Percentiles rank a stretch among this genome's conserved stretches.
These are phyloP conservation scores for Rubus idaeus DNA, from an alignment of 306 rosid species.

Conservation along the genomic window DNA sequence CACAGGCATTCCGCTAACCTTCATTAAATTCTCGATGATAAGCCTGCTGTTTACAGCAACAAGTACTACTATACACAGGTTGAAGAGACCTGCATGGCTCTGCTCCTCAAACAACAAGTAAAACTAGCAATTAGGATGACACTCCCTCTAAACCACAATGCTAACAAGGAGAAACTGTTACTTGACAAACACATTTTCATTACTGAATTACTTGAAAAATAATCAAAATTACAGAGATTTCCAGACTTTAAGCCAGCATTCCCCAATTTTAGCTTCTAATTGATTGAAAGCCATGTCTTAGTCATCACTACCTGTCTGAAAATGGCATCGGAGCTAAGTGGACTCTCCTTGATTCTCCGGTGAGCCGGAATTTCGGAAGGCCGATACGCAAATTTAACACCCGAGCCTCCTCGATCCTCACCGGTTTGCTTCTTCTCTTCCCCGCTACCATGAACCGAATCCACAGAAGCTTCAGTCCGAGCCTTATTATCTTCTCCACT, in stretches of 20 bases:
- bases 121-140: neutral
- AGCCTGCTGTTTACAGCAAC: slow-evolving; percentile 95
- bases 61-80: slow-evolving; percentile 94
- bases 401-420: slow-evolving; percentile 28
- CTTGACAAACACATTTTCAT: neutral
- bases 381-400: slow-evolving; percentile 48
- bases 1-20: slow-evolving; percentile 47
- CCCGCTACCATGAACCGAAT: slow-evolving; percentile 9
- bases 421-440: slow-evolving; percentile 19
- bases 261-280: neutral
- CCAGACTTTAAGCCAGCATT: neutral
- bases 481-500: slow-evolving; percentile 21
- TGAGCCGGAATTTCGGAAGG: slow-evolving; percentile 78
- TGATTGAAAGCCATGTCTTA: neutral
- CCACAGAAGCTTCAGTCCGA: slow-evolving; percentile 21
- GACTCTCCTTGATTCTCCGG: slow-evolving; percentile 72
- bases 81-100: slow-evolving; percentile 98
- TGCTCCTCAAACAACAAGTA: slow-evolving; percentile 30
- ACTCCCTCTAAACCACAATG: neutral
- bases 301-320: slow-evolving; percentile 62
- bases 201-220: neutral
- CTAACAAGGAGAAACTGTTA: neutral
- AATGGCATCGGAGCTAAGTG: slow-evolving; percentile 85
- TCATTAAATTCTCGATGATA: slow-evolving; percentile 94
- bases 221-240: neutral